A percentile compares a stretch with the other conserved stretches of the same genome.
Conservation (phyloP, 441 rosid genomes). For the Populus hybrid region DNA sequence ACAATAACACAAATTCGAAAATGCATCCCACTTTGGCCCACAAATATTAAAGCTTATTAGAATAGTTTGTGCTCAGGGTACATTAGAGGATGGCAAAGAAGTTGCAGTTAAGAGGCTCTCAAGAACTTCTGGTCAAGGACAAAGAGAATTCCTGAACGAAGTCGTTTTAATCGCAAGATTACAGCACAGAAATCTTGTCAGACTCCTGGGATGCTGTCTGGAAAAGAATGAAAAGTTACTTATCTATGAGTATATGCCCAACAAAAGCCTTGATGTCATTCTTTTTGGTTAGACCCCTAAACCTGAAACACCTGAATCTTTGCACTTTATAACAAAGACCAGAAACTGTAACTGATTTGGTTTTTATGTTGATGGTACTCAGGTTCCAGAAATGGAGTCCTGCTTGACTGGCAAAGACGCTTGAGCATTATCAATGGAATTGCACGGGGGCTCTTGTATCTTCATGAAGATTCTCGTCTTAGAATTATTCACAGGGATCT, state of each 20-base stretch:
- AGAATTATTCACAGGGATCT: constrained; percentile 1
- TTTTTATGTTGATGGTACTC: too few species aligned
- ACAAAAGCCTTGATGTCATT: not conserved
- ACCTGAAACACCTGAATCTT: not conserved
- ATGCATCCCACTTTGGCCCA: too few species aligned
- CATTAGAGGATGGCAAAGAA: constrained; percentile 22
- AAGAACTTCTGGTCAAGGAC: constrained; percentile 30
- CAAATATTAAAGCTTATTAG: not conserved
- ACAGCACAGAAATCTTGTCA: constrained; percentile 41
- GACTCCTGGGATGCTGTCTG: constrained; percentile 29
- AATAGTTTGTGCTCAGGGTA: constrained; percentile 17
- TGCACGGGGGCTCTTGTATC: constrained; percentile 33
- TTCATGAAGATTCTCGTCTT: constrained; percentile 39
- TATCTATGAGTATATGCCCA: constrained; percentile 8
- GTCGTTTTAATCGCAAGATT: constrained; percentile 25
- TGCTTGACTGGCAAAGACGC: too few species aligned
- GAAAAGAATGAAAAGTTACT: constrained; percentile 28
- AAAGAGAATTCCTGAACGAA: constrained; percentile 30
- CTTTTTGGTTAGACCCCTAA: not conserved
- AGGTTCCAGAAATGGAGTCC: too few species aligned
- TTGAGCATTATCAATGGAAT: constrained; percentile 26
- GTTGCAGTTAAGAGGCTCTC: constrained; percentile 40
- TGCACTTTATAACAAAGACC: too few species aligned
- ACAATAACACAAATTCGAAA: too few species aligned
- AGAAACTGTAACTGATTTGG: too few species aligned